Base-by-base conservation (phyloP, 2,329 filamentous ascomycete species). In the Sclerotinia borealis region DNA sequence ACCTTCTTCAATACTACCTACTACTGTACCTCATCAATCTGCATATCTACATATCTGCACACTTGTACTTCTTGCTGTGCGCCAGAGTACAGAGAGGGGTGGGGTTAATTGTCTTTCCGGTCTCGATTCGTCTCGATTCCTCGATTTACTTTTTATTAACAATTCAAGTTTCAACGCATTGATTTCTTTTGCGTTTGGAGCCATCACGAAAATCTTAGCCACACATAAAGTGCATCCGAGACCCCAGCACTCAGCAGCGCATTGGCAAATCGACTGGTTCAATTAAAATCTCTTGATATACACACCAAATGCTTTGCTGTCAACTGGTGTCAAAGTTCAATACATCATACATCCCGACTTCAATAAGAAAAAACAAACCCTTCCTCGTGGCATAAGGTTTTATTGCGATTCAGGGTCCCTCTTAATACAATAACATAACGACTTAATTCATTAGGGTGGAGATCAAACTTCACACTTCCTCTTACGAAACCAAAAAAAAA, bases 141-240 rank as follows among this genome's bases (percentile, higher is more conserved):
- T 55, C 51, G 22, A 25, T 55, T 55, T 55, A 22, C 31, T 55
- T 55, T 55, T 49, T 51, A n/a, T 51, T 48, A 15, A 62, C 59
- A 48, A 39, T 58, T 41, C 61, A n/a, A 43, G 61, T 63, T 63
- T 63, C 54, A 59, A 51, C 61, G 61, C 61, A 63, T 63, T 63
- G 54, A 59, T 59, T 51, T 59, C 60, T 56, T n/a, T n/a, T 31
- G 41, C 19, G 36, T 59, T 63, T 51, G 54, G 36, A 50, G 61
- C 54, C 54, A 63, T 63, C 54, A 47, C 45, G 37, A 51, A 59
- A 48, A 56, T 31, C 60, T 37, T 55, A 55, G 41, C 41, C 47
- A 51, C 45, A 50, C 10, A 48, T 37, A 43, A 34, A 43, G 37
- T 49, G 52, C 36, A 63, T 59, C 43, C 43, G 51, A 63, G 61